Base-by-base conservation (phyloP, 2,329 filamentous ascomycete species). In the Eutypella sp. region DNA sequence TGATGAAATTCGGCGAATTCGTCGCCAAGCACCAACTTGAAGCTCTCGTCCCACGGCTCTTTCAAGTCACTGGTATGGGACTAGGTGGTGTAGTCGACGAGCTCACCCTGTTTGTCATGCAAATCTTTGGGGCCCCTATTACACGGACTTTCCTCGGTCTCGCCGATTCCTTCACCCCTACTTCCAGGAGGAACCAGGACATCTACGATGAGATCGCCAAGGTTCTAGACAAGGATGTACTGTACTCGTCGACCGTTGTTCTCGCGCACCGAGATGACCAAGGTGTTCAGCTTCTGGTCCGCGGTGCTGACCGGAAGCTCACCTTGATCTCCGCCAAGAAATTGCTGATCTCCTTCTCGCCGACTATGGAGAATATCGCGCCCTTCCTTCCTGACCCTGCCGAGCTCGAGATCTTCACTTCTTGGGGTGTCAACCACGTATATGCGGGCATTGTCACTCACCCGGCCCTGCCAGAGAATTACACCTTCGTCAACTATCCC, bases 1-100 rank as follows among this genome's bases (percentile, higher is more conserved):
- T 72, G 18, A 56, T 75, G 4, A 66, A 72, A 2, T 78, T 73
- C 46, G 66, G 69, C 16, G 63, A 74, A 4, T 77, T 77, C 45
- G 61, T 72, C 11, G 55, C 62, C 27, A 76, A 78, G 56, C 69
- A 77, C 56, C 56, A 62, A n/a, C 57, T 79, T 5, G 56, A 65
- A 18, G 68, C 64, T 23, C 60, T 69, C 2, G 62, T 74, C 1
- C 64, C 61, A n/a, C 59, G 64, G 7, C 62, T 74, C 15, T 72
- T 65, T 48, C 52, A 55, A 13, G 67, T 67, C 45, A 65, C 66
- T 1, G 65, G 67, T 19, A 65, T 74, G 41, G 75, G 72, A 3
- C 52, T 72, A 2, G 69, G 69, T 15, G 68, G 76, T 48, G 61
- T 74, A 31, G 57, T 71, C 5, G 60, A 64, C 3, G 51, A 63